A percentile compares a stretch with the other conserved stretches of the same genome.
Conservation (phyloP, 176 grass and related monocot genomes). For the Eremochloa ophiuroides region DNA sequence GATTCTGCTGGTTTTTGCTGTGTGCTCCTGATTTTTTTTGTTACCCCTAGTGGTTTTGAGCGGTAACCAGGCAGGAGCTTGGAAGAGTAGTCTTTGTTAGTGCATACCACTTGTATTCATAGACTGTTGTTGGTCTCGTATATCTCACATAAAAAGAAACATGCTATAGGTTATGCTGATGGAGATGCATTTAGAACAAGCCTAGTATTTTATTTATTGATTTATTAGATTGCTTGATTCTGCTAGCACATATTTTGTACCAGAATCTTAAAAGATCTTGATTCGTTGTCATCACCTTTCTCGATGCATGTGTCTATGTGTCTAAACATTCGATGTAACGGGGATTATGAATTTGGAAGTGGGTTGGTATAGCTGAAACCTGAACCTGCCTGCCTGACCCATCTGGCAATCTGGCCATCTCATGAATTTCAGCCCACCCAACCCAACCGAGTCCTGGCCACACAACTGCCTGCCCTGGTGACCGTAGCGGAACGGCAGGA, state of each 20-base stretch:
- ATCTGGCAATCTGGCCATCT: not conserved
- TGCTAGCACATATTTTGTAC: not conserved
- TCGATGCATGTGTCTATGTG: too few species aligned
- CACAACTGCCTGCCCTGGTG: too few species aligned
- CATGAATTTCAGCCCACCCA: not conserved
- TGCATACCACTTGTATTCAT: not conserved
- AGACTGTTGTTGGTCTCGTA: not conserved
- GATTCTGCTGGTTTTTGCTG: not conserved
- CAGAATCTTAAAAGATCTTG: not conserved
- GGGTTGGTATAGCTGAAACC: too few species aligned
- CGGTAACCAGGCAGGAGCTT: not conserved
- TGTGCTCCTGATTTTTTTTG: not conserved
- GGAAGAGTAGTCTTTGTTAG: not conserved
- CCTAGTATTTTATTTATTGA: not conserved
- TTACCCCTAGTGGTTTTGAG: not conserved
- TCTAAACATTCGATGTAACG: too few species aligned
- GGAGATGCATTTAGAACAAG: not conserved
- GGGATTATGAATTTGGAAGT: too few species aligned
- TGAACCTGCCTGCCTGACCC: not conserved
- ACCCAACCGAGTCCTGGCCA: not conserved
- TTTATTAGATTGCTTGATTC: not conserved
- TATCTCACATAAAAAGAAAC: not conserved
- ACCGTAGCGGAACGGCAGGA: too few species aligned
- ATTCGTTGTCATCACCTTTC: not conserved
- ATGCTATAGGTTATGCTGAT: not conserved